phyloP scores from a whole-genome alignment of 2,329 filamentous ascomycete genomes.

The Rugonectria rugulosa region DNA sequence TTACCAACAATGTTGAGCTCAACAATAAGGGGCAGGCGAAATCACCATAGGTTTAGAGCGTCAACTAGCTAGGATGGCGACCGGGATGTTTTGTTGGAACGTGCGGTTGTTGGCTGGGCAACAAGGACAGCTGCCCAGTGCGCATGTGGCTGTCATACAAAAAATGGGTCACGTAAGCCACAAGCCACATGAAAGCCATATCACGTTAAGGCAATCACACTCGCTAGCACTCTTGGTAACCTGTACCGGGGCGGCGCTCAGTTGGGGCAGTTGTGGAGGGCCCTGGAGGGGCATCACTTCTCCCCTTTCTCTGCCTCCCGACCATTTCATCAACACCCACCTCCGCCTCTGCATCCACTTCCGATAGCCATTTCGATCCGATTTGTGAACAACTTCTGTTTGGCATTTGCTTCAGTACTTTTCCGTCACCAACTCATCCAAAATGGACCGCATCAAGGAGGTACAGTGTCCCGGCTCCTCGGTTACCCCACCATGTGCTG shows the following conservation, averaged over 20 bases:
- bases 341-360: conserved; percentile 27
- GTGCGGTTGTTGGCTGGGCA: conserved; percentile 40
- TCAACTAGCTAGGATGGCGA: conserved; percentile 2
- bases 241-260: conserved; percentile 27
- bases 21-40: conserved; percentile 14
- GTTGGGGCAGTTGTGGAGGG: conserved; percentile 44
- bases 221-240: no score
- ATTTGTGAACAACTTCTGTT: conserved; percentile 31
- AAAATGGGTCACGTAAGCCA: conserved; percentile 26
- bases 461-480: conserved; percentile 59
- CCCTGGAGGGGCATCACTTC: conserved; percentile 49
- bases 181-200: conserved; percentile 38
- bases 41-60: background rate
- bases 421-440: conserved; percentile 40
- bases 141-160: conserved; percentile 10
- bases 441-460: conserved; percentile 91
- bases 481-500: conserved; percentile 43
- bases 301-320: conserved; percentile 47
- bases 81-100: conserved; percentile 34
- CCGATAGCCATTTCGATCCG: conserved; percentile 39
- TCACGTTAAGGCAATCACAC: conserved; percentile 23
- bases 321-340: conserved; percentile 43
- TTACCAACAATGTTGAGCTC: conserved; percentile 3
- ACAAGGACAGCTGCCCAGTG: conserved; percentile 27
- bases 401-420: conserved; percentile 16